phyloP scores from a whole-genome alignment of 164 flowering plant species.

The Chloranthus sessilifolius region DNA sequence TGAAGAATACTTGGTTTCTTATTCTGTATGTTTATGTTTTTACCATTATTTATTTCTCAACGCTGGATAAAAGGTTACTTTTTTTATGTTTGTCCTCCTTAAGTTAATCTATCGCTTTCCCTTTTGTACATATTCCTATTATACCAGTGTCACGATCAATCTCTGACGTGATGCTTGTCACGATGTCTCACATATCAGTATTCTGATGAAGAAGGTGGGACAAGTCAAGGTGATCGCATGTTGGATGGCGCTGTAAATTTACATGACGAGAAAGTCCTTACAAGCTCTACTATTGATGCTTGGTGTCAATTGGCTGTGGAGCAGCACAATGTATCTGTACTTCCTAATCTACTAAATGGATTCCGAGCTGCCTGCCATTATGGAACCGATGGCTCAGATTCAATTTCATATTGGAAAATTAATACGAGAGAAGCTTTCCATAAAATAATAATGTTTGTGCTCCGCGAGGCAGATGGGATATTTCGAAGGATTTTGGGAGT shows the following conservation, averaged over 20 bases:
- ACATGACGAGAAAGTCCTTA: slow-evolving; percentile 29
- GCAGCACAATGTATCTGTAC: slow-evolving; percentile 40
- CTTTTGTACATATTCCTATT: too few species aligned
- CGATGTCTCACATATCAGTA: slow-evolving; percentile 26
- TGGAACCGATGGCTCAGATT: slow-evolving; percentile 34
- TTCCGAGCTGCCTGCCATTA: slow-evolving; percentile 73
- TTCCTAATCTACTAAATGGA: slow-evolving; percentile 63
- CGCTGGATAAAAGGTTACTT: too few species aligned
- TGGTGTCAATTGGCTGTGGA: slow-evolving; percentile 46
- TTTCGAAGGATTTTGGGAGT: slow-evolving; percentile 53
- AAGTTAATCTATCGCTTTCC: too few species aligned
- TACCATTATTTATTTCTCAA: too few species aligned
- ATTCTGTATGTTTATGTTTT: too few species aligned
- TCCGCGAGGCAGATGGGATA: slow-evolving; percentile 56
- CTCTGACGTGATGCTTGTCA: neutral
- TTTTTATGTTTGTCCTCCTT: too few species aligned
- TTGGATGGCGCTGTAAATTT: slow-evolving; percentile 15
- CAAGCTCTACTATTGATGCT: slow-evolving; percentile 33
- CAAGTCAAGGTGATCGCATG: slow-evolving; percentile 19
- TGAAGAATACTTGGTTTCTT: too few species aligned
- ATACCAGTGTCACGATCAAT: too few species aligned
- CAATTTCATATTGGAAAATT: slow-evolving; percentile 20
- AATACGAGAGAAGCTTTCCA: slow-evolving; percentile 40
- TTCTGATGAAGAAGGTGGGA: slow-evolving; percentile 59
- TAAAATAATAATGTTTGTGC: slow-evolving; percentile 53